Conservation (phyloP, 345 rosid species). For the Conringia planisiliqua region DNA sequence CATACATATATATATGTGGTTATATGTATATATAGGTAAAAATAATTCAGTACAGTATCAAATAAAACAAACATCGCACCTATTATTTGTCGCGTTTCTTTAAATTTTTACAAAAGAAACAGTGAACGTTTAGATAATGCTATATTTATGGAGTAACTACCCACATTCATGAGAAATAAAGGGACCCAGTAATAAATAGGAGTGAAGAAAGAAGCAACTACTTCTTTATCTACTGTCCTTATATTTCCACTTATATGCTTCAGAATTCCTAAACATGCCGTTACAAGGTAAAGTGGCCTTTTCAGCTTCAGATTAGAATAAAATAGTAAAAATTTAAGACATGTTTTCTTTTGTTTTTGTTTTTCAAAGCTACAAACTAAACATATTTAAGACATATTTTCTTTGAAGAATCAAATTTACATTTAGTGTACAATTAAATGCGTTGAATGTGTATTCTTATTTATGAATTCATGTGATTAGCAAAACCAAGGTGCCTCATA, state of each 20-base stretch:
- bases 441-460: neutral
- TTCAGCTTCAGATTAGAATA: neutral
- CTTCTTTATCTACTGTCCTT: conserved; percentile 16
- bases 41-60: neutral
- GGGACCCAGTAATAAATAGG: conserved; percentile 17
- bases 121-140: conserved; percentile 22
- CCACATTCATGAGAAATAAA: conserved; percentile 29
- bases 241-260: neutral
- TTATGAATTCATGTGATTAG: neutral
- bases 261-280: conserved; percentile 9
- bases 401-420: neutral
- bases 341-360: no score
- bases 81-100: conserved; percentile 25
- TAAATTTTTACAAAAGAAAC: conserved; percentile 9
- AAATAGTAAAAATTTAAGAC: neutral
- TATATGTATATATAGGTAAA: neutral
- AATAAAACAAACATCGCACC: neutral
- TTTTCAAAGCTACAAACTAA: neutral
- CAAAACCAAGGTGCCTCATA: neutral
- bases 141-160: conserved; percentile 27
- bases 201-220: conserved; percentile 24
- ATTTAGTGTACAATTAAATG: neutral
- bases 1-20: neutral
- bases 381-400: neutral
- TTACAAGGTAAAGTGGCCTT: conserved; percentile 9